phyloP scores from a whole-genome alignment of 1,284 basidiomycete genomes.

The Rhizoctonia solani region DNA sequence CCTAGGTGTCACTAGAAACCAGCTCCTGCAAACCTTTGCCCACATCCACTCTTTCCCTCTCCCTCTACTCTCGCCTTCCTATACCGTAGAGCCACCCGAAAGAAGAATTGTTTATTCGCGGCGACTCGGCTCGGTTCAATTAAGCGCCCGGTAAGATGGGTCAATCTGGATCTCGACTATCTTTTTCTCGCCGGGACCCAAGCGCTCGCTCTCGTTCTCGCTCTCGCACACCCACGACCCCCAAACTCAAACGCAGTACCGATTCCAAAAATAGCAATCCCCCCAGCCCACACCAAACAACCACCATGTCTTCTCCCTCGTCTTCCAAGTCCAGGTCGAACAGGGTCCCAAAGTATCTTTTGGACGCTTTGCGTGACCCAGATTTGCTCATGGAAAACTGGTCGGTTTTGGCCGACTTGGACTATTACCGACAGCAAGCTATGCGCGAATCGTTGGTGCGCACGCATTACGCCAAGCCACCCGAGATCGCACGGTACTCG shows the following conservation, averaged over 20 bases:
- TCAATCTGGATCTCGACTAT: not conserved
- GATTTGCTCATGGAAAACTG: constrained; percentile 14
- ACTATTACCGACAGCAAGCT: constrained; percentile 11
- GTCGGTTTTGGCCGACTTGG: constrained; percentile 16
- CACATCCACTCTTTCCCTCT: no score
- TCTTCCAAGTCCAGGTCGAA: not conserved
- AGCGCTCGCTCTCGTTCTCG: not conserved
- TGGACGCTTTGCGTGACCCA: constrained; percentile 15
- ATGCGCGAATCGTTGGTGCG: constrained; percentile 9
- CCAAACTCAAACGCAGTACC: not conserved
- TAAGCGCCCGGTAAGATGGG: not conserved
- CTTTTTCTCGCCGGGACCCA: not conserved
- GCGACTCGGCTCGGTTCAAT: no score
- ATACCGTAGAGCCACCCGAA: no score
- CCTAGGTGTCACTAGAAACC: no score
- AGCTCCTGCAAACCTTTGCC: no score
- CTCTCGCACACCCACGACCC: not conserved
- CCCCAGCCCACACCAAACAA: not conserved
- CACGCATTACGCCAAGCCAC: constrained; percentile 16
- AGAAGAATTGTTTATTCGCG: no score
- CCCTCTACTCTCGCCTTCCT: no score
- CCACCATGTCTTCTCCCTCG: not conserved
- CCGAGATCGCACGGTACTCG: constrained; percentile 36
- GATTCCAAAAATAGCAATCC: constrained; percentile 3
- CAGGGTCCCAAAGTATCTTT: not conserved